Base-by-base conservation (phyloP, 805 yeast species). In the Barnettozyma pratensis region DNA sequence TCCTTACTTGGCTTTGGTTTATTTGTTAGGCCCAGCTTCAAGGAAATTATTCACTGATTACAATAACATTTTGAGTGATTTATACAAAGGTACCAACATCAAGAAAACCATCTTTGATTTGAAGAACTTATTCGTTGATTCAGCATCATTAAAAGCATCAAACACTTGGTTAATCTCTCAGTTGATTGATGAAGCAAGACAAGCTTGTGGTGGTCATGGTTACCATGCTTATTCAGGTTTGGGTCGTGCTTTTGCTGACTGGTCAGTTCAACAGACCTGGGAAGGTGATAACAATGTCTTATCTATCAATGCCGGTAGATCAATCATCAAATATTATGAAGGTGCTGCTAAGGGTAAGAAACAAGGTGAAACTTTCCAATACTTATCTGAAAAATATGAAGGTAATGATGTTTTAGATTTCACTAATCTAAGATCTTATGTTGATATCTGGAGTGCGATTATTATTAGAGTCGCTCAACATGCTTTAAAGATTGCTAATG, bases 221-320 rank as follows among this genome's bases (percentile, higher is more conserved):
- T 91, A 91, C 70, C 88, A 96, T 27, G 81, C 90, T n/a, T 91
- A 91, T 68, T 81, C 88, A 55, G 96, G 91, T 2, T 87, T 91
- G 64, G 96, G 95, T 38, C 87, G 85, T 64, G 90, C 90, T 10
- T 88, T 81, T 72, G 77, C 78, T 53, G 97, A 91, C 66, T 92
- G 96, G 88, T 96, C 87, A n/a, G 97, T 91, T 38, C 97, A 91
- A 71, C 90, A 96, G 69, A 91, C 97, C 19, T 91, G 97, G 97
- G 97, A 91, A 72, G 97, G 97, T 67, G 97, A 91, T 68, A 91
- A 91, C 72, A 90, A 83, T 61, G 85, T 91, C 40, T 74, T 91
- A 54, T 86, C 90, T 2, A 80, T 88, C 67, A 83, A 89, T 46
- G 80, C 89, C 50, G 97, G 96, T 49, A 83, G 92, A 65, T 80